phyloP scores from a whole-genome alignment of 441 rosid species.

The Flueggea neowawraea region DNA sequence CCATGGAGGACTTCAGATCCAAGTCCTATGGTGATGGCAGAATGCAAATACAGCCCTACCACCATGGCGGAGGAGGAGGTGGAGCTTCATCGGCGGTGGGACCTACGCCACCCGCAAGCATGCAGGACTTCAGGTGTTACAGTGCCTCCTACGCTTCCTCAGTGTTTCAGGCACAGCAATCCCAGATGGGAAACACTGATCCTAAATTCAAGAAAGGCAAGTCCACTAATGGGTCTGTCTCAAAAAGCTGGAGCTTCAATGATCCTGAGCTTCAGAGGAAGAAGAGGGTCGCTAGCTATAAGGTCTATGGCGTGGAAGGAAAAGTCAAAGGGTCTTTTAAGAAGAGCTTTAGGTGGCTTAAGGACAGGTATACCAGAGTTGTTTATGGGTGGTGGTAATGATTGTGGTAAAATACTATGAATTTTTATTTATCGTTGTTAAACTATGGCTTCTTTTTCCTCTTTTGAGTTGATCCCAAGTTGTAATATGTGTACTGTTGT shows the following conservation, averaged over 20 bases:
- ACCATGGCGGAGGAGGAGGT: conserved; percentile 1
- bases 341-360: conserved; percentile 68
- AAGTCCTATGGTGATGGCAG: conserved; percentile 33
- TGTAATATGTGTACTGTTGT: conserved; percentile 1
- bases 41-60: conserved; percentile 27
- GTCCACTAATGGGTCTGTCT: conserved; percentile 31
- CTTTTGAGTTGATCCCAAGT: neutral
- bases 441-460: neutral
- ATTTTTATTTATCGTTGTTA: no score
- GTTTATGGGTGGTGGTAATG: conserved; percentile 46
- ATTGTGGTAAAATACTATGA: neutral
- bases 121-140: conserved; percentile 73
- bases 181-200: conserved; percentile 25
- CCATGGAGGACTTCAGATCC: conserved; percentile 55
- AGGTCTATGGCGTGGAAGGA: conserved; percentile 64
- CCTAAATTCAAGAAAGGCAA: conserved; percentile 46
- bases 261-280: conserved; percentile 75
- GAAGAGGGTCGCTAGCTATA: conserved; percentile 66
- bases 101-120: conserved; percentile 15
- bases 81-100: conserved; percentile 11
- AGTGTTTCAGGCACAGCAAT: conserved; percentile 23
- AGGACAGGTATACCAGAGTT: conserved; percentile 37
- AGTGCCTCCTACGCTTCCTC: conserved; percentile 48
- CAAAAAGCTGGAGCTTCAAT: conserved; percentile 46
- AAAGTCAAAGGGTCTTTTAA: conserved; percentile 64